Conservation (phyloP, 495 filamentous ascomycete species). For the Neurospora sp. region DNA sequence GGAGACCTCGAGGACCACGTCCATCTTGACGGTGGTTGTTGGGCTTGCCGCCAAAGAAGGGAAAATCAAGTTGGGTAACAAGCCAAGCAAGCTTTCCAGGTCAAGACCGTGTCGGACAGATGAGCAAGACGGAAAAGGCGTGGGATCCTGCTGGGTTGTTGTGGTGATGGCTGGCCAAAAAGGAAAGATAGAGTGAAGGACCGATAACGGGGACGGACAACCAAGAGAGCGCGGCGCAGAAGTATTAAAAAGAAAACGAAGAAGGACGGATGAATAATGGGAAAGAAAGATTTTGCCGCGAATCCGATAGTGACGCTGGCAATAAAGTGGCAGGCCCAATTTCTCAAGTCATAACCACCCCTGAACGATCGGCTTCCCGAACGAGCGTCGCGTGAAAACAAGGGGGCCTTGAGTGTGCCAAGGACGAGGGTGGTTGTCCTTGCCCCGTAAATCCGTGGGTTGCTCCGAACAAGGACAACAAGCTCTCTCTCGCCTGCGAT, state of each 20-base stretch:
- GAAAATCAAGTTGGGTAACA: not conserved
- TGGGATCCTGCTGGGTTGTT: not conserved
- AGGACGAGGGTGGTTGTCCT: not conserved
- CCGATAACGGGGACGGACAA: not conserved
- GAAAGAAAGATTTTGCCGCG: not conserved
- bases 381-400: not conserved
- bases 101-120: not conserved
- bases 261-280: not conserved
- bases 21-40: conserved; percentile 48
- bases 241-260: not conserved
- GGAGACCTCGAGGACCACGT: conserved; percentile 76
- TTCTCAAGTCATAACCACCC: not conserved
- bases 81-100: not conserved
- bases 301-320: not conserved
- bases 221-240: not conserved
- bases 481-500: not conserved
- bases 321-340: not conserved
- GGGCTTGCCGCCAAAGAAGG: not conserved
- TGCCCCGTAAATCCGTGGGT: not conserved
- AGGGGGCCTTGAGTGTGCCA: not conserved
- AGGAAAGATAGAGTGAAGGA: not conserved
- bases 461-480: not conserved
- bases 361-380: not conserved
- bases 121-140: not conserved
- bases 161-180: not conserved